These are phyloP conservation scores for Pontederia crassipes DNA, from an alignment of 176 grass and related monocot genomes.

Conservation along the genomic window DNA sequence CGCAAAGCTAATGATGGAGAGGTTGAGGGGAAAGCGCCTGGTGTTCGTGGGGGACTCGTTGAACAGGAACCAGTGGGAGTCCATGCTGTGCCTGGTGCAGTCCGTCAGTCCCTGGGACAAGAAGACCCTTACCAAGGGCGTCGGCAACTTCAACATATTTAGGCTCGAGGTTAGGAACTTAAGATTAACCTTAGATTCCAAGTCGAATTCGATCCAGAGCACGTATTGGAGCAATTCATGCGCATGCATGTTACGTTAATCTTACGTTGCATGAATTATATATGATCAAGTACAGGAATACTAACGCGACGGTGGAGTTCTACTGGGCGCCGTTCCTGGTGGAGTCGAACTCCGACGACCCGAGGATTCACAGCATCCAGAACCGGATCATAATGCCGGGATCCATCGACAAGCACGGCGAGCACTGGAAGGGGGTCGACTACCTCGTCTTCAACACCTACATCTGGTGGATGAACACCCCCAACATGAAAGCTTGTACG, in stretches of 20 bases:
- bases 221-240: not conserved
- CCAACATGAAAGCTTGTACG: slow-evolving; percentile 59
- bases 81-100: slow-evolving; percentile 80
- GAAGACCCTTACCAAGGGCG: slow-evolving; percentile 30
- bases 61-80: slow-evolving; percentile 94
- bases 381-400: slow-evolving; percentile 43
- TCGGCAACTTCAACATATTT: slow-evolving; percentile 35
- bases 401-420: slow-evolving; percentile 49
- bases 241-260: not conserved
- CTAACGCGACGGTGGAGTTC: slow-evolving; percentile 74
- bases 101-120: slow-evolving; percentile 30
- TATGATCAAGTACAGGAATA: slow-evolving; percentile 36
- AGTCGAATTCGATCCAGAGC: not conserved
- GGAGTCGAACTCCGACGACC: slow-evolving; percentile 88
- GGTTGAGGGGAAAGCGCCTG: slow-evolving; percentile 63
- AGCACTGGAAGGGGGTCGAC: slow-evolving; percentile 58
- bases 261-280: not conserved
- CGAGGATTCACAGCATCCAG: slow-evolving; percentile 49
- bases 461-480: slow-evolving; percentile 97
- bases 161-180: slow-evolving; percentile 31
- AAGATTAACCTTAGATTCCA: too few relatives aligned
- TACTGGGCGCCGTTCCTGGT: slow-evolving; percentile 96
- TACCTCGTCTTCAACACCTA: slow-evolving; percentile 98
- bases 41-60: slow-evolving; percentile 93
- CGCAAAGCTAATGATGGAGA: slow-evolving; percentile 55